These are phyloP conservation scores for Boletus fagicola DNA, from an alignment of 768 basidiomycete genomes.

Conservation along the genomic window DNA sequence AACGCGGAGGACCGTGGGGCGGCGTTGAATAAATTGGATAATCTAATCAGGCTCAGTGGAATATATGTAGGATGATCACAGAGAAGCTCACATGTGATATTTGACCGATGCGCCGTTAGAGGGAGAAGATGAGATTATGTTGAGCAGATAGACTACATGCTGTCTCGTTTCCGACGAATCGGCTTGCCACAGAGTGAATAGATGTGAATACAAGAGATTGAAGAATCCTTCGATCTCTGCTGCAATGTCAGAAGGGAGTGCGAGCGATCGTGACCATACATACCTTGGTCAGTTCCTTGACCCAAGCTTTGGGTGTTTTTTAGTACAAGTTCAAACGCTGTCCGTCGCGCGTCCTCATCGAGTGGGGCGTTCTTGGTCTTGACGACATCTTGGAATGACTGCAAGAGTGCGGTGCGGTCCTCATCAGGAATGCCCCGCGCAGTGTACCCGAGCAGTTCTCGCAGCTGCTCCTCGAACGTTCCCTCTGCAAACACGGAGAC, in stretches of 20 bases:
- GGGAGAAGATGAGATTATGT: slow-evolving; percentile 53
- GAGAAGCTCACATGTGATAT: slow-evolving; percentile 63
- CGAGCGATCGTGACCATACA: slow-evolving; percentile 17
- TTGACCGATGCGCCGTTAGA: slow-evolving; percentile 56
- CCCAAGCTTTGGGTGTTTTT: slow-evolving; percentile 66
- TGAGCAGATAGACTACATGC: slow-evolving; percentile 49
- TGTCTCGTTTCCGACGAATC: slow-evolving; percentile 55
- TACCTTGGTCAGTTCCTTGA: slow-evolving; percentile 77
- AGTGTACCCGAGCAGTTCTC: slow-evolving; percentile 76
- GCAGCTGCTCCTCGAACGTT: slow-evolving; percentile 82
- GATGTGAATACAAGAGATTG: slow-evolving; percentile 75
- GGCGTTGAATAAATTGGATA: slow-evolving; percentile 82
- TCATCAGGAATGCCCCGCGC: slow-evolving; percentile 66
- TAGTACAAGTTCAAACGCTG: slow-evolving; percentile 59
- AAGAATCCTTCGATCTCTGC: slow-evolving; percentile 86
- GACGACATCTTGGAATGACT: slow-evolving; percentile 64
- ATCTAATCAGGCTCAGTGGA: slow-evolving; percentile 39
- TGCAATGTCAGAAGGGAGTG: slow-evolving; percentile 5
- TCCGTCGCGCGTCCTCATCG: slow-evolving; percentile 50
- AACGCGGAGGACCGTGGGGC: slow-evolving; percentile 63
- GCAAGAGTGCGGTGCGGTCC: slow-evolving; percentile 57
- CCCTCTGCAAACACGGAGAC: slow-evolving; percentile 85
- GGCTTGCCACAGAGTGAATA: slow-evolving; percentile 56
- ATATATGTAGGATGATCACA: neutral
- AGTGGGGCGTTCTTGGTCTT: slow-evolving; percentile 52